Conservation (phyloP, 495 filamentous ascomycete species). For the Chaetomidium leptoderma region DNA sequence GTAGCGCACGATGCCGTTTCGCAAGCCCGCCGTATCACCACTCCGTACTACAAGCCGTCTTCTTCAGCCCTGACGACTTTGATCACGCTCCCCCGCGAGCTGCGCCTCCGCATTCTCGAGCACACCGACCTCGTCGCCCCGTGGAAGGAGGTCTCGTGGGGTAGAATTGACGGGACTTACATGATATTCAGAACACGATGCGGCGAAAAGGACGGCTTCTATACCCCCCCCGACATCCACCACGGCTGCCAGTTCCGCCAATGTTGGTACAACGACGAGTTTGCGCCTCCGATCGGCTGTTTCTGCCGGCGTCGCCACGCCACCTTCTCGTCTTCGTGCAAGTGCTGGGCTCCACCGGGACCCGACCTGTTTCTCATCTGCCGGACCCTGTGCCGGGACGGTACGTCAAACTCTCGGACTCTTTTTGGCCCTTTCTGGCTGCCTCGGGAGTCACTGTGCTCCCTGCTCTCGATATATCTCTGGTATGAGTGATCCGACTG, state of each 20-base stretch:
- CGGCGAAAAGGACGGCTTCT: not conserved
- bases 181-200: no score
- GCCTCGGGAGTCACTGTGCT: no score
- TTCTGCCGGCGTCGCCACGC: not conserved
- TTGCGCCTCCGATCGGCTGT: not conserved
- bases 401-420: no score
- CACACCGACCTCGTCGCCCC: conserved; percentile 17
- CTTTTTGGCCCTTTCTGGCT: no score
- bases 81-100: not conserved
- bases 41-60: not conserved
- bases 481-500: no score
- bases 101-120: conserved; percentile 10
- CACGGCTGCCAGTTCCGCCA: not conserved
- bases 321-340: conserved; percentile 5
- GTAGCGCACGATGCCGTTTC: not conserved
- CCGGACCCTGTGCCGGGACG: conserved; percentile 4
- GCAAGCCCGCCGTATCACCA: not conserved
- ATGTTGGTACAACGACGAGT: not conserved
- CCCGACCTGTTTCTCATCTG: conserved; percentile 3
- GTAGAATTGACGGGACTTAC: not conserved
- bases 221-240: not conserved
- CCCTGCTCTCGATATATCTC: no score
- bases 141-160: conserved; percentile 7
- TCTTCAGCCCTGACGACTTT: not conserved
- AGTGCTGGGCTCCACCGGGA: conserved; percentile 6